These are phyloP conservation scores for Closterium sp. DNA, from an alignment of 139 green algal species.

Conservation along the genomic window DNA sequence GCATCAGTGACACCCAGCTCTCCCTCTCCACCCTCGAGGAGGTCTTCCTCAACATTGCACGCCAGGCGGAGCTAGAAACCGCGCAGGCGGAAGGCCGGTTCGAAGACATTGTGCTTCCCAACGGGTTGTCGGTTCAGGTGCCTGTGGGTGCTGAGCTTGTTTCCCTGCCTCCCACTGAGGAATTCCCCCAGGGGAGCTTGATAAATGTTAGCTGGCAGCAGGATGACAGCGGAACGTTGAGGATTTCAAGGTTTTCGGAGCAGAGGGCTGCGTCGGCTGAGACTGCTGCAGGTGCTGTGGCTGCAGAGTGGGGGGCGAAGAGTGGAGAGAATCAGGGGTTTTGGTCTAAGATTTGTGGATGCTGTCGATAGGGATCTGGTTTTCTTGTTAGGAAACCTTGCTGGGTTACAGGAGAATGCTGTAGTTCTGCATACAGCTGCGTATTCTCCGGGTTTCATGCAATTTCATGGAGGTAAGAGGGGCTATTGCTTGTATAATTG, in stretches of 20 bases:
- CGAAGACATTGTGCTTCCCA: constrained; percentile 20
- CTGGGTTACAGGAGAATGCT: not conserved
- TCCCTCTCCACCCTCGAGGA: constrained; percentile 52
- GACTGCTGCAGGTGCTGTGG: not conserved
- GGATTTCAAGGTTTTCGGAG: constrained; percentile 19
- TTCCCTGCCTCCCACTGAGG: not conserved
- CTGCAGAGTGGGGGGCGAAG: not conserved
- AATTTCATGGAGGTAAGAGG: too few species aligned
- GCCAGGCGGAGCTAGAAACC: constrained; percentile 34
- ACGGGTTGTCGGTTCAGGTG: constrained; percentile 33
- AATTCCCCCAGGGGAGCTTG: constrained; percentile 25
- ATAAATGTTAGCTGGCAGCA: constrained; percentile 47
- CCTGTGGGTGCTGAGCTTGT: constrained; percentile 43
- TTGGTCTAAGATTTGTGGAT: not conserved
- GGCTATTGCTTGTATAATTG: too few species aligned
- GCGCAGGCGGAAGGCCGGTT: constrained; percentile 29
- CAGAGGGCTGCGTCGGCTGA: not conserved
- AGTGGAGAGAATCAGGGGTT: not conserved
- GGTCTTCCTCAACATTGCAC: constrained; percentile 48
- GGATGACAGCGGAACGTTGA: constrained; percentile 22
- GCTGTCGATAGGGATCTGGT: not conserved
- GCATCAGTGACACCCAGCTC: constrained; percentile 44
- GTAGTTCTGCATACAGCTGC: not conserved
- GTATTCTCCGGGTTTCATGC: too few species aligned
- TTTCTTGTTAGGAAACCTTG: not conserved